Base-by-base conservation (phyloP, 352 stramenopile species). In the Blastocystis sp. region DNA sequence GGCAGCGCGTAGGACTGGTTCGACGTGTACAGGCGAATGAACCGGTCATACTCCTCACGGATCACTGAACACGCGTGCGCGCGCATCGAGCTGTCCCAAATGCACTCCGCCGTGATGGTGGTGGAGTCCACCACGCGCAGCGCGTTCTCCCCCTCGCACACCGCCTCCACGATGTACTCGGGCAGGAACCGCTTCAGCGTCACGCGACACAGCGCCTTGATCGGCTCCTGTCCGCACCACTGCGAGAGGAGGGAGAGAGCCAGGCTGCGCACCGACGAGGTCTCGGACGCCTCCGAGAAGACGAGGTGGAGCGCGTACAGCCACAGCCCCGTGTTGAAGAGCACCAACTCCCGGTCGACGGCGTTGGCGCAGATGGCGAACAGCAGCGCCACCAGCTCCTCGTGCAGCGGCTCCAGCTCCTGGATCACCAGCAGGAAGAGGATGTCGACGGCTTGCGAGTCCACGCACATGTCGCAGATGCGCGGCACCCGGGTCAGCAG, bases 161-260 rank as follows among this genome's bases (percentile, higher is more conserved):
- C 16, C 19, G 39, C 21, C 1, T 59, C 33, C 29, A 85, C 74
- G 16, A 85, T 60, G 51, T 85, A 85, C 26, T 50, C 41, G 35
- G 74, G 74, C 2, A 85, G 60, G 74, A 67, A 69, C 19, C 55
- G 55, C n/a, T 55, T 50, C 21, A 85, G 33, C 3, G 61, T 85
- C 50, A 85, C 74, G 24, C 74, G 74, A 6, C 13, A 85, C 6
- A 62, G 45, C 1, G 74, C 59, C 41, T 85, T 62, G 19, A 81
- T 41, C 10, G 51, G 24, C 55, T 85, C 74, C 37, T 41, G 26
- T 2, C 39, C 29, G 41, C 74, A 67, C 74, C 74, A 85, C 2
- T 13, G 19, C 33, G 19, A 35, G 26, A 85, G 35, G 3, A 85
- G 50, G 3, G 31, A 16, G 19, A 66, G 6, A 2, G 16, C n/a